These are phyloP conservation scores for Mikania micrantha DNA, from an alignment of 129 eudicot species.

Conservation along the genomic window DNA sequence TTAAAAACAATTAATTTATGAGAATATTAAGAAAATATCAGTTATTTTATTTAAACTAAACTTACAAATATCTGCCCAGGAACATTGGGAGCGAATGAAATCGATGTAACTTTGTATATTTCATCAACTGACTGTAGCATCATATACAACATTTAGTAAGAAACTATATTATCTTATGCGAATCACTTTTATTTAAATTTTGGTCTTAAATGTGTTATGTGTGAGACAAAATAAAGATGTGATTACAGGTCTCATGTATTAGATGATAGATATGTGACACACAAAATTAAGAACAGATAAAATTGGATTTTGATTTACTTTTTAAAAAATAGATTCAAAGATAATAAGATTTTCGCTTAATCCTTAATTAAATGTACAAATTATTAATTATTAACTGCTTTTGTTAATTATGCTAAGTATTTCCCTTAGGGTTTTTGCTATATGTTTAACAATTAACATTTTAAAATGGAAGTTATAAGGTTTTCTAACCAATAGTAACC, in stretches of 20 bases:
- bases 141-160: constrained; percentile 2
- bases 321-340: not conserved
- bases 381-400: not conserved
- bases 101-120: constrained; percentile 93
- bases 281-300: too few relatives aligned
- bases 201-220: not conserved
- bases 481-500: too few relatives aligned
- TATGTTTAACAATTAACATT: not conserved
- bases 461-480: not conserved
- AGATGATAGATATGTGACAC: too few relatives aligned
- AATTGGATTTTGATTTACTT: too few relatives aligned
- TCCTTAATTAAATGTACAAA: too few relatives aligned
- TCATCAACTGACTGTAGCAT: constrained; percentile 92
- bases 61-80: constrained; percentile 96
- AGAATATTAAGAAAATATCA: not conserved
- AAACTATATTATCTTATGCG: not conserved
- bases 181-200: not conserved
- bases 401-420: not conserved
- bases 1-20: not conserved
- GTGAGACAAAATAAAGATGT: not conserved
- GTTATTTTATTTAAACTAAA: not conserved
- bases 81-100: constrained; percentile 91
- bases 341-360: not conserved
- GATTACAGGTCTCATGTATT: too few relatives aligned
- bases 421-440: not conserved